A percentile compares a stretch with the other conserved stretches of the same genome.
These are phyloP conservation scores for Gaeumannomyces tritici DNA, from an alignment of 2,329 filamentous ascomycete species.

Conservation along the genomic window DNA sequence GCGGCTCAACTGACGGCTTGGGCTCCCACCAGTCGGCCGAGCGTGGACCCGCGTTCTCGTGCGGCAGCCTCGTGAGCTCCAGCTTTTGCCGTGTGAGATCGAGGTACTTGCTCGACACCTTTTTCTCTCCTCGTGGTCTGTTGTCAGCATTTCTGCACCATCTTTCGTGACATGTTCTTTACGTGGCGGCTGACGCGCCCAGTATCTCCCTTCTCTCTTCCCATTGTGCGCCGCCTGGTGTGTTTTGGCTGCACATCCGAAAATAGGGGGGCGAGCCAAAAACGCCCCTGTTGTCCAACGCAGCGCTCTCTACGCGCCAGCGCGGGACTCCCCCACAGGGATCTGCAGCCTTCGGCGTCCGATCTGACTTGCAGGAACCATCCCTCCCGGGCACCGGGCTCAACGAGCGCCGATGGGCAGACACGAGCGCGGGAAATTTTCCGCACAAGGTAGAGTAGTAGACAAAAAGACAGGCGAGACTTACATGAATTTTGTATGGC, in stretches of 20 bases:
- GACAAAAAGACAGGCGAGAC: conserved; percentile 17
- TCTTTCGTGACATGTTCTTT: neutral
- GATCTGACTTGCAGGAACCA: neutral
- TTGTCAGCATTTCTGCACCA: conserved; percentile 16
- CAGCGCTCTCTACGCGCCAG: neutral
- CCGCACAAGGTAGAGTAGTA: too few relatives aligned
- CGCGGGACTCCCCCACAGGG: neutral
- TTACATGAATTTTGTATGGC: conserved; percentile 48
- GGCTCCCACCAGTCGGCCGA: conserved; percentile 47
- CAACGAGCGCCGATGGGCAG: neutral
- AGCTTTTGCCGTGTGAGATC: conserved; percentile 59
- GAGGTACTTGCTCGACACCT: conserved; percentile 60
- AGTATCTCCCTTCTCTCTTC: neutral
- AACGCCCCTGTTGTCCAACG: too few relatives aligned
- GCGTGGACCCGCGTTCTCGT: conserved; percentile 39
- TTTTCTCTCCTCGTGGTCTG: conserved; percentile 16
- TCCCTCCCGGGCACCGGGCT: neutral
- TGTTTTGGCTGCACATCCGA: neutral
- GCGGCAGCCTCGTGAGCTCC: conserved; percentile 54
- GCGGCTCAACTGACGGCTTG: conserved; percentile 51
- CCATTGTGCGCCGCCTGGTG: neutral
- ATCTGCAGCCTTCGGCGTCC: neutral
- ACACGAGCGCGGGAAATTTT: neutral
- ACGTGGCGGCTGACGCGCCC: neutral
- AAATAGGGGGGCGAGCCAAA: neutral